A percentile compares a stretch with the other conserved stretches of the same genome.
Conservation (phyloP, 345 rosid genomes). For the Sonneratia caseolaris region DNA sequence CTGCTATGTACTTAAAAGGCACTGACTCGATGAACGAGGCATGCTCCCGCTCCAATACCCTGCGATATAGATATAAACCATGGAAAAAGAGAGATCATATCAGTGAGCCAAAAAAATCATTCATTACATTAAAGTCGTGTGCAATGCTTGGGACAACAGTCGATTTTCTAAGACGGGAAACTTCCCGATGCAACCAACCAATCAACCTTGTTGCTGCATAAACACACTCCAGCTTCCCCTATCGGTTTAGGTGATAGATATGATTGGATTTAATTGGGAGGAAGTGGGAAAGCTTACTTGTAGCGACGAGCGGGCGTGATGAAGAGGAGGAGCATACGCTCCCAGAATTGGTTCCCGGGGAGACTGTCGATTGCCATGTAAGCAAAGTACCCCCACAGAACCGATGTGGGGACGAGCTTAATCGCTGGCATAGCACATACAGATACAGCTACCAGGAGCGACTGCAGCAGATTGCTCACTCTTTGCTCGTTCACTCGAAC, state of each 20-base stretch:
- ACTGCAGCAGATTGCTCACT: slow-evolving; percentile 70
- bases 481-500: slow-evolving; percentile 79
- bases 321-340: slow-evolving; percentile 59
- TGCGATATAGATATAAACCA: slow-evolving; percentile 2
- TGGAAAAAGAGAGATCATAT: too few species aligned
- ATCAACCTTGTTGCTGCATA: too few species aligned
- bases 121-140: too few species aligned
- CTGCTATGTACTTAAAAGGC: slow-evolving; percentile 43
- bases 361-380: slow-evolving; percentile 92
- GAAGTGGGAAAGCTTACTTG: slow-evolving; percentile 37
- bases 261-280: too few species aligned
- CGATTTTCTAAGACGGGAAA: too few species aligned
- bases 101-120: too few species aligned
- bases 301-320: slow-evolving; percentile 44
- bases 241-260: too few species aligned
- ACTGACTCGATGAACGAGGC: slow-evolving; percentile 69
- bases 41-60: slow-evolving; percentile 61
- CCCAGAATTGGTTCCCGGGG: slow-evolving; percentile 85
- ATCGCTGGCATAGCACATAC: slow-evolving; percentile 61
- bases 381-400: slow-evolving; percentile 83
- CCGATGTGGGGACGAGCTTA: slow-evolving; percentile 69
- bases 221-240: too few species aligned
- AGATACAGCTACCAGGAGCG: slow-evolving; percentile 52
- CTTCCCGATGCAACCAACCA: too few species aligned
- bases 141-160: too few species aligned